Conservation (phyloP, 345 rosid genomes). For the Pugionium cornutum region DNA sequence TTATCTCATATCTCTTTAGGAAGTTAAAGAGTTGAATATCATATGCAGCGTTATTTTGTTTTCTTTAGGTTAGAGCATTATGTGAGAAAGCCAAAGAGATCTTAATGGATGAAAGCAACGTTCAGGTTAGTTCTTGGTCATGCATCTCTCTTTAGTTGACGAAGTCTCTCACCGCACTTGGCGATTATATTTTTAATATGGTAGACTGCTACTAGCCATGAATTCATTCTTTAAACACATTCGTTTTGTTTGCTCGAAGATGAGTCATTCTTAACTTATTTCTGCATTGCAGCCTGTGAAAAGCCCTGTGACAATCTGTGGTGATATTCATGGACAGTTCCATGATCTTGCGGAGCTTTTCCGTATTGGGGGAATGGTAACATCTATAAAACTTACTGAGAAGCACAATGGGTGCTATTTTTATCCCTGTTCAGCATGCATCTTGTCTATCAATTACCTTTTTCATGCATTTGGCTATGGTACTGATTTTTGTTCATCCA, state of each 20-base stretch:
- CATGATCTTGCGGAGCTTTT: conserved; percentile 79
- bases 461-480: conserved; percentile 14
- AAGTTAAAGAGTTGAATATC: conserved; percentile 4
- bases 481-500: conserved; percentile 2
- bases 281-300: conserved; percentile 70
- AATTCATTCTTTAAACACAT: neutral
- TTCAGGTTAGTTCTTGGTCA: conserved; percentile 63
- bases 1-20: neutral
- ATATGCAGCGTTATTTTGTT: conserved; percentile 16
- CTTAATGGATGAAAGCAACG: conserved; percentile 97
- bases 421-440: neutral
- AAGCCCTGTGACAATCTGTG: conserved; percentile 94
- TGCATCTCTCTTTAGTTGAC: conserved; percentile 14
- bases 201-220: conserved; percentile 25
- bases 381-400: conserved; percentile 6
- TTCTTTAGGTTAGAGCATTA: conserved; percentile 66
- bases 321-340: conserved; percentile 96
- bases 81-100: conserved; percentile 97
- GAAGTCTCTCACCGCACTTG: conserved; percentile 9
- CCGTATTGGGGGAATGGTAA: conserved; percentile 68
- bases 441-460: conserved; percentile 12
- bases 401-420: neutral
- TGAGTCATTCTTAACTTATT: conserved; percentile 5
- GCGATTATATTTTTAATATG: neutral
- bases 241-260: neutral